Percentiles rank a stretch among this genome's conserved stretches.
Evolutionary conservation across 2,329 filamentous ascomycete genomes (phyloP).

Genomic region (Ophiosphaerella herpotricha): DNA sequence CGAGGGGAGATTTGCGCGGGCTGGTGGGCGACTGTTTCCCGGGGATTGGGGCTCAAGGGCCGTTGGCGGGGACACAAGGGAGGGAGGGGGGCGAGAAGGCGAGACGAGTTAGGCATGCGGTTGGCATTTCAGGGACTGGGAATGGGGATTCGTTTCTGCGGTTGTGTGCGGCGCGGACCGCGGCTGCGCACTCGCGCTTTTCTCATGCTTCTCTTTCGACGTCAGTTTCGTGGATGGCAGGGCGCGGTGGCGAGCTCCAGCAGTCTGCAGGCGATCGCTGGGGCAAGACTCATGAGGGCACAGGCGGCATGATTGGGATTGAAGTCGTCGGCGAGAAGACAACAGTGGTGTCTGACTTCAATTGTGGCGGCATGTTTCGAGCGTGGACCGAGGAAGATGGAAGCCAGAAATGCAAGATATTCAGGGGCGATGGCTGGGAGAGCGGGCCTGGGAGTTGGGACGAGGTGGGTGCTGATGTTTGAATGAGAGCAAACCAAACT

Average conservation of each 20-base stretch:
- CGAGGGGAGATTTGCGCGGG: conserved; percentile 49
- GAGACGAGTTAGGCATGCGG: conserved; percentile 39
- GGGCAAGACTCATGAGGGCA: conserved; percentile 74
- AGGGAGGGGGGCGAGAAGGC: conserved; percentile 3
- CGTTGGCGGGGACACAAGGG: background rate
- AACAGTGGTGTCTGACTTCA: conserved; percentile 75
- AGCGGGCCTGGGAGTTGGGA: conserved; percentile 21
- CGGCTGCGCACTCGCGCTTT: conserved; percentile 74
- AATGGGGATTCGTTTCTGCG: conserved; percentile 89
- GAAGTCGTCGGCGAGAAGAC: conserved; percentile 61
- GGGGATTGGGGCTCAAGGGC: conserved; percentile 44
- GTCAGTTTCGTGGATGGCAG: conserved; percentile 69
- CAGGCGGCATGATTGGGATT: conserved; percentile 85
- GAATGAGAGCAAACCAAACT: too few relatives aligned
- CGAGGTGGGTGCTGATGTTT: background rate
- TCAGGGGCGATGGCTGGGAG: conserved; percentile 51
- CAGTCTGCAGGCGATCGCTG: conserved; percentile 74
- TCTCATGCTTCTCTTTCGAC: conserved; percentile 55
- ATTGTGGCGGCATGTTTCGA: conserved; percentile 86
- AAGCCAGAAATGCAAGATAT: conserved; percentile 62
- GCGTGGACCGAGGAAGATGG: conserved; percentile 73
- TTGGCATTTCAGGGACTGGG: conserved; percentile 77
- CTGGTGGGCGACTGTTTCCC: conserved; percentile 66
- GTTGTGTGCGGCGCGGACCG: conserved; percentile 70
- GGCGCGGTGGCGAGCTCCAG: conserved; percentile 73